Evolutionary conservation across 2,329 filamentous ascomycete genomes (phyloP).

Genomic region (Ophiostoma himal-ulmi): DNA sequence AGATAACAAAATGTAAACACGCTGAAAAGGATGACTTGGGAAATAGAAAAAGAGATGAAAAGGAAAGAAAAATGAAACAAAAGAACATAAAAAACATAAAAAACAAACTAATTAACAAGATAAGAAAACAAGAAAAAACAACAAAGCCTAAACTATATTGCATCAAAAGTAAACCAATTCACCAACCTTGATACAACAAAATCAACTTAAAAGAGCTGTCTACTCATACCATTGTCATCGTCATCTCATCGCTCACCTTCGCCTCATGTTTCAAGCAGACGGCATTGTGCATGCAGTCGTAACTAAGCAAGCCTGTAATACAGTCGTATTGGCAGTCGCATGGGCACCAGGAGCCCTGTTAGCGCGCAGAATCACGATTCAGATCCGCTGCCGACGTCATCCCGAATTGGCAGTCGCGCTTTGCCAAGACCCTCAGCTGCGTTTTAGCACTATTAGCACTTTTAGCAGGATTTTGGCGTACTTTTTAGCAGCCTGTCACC

Average conservation of each 20-base stretch:
- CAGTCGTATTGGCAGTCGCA: neutral
- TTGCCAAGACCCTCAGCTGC: slow-evolving; percentile 17
- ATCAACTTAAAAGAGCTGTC: neutral
- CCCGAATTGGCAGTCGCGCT: slow-evolving; percentile 19
- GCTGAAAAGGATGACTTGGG: too few species aligned
- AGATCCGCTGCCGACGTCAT: slow-evolving; percentile 23
- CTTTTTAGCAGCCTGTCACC: neutral
- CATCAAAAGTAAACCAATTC: too few species aligned
- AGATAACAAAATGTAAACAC: too few species aligned
- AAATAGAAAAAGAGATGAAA: neutral
- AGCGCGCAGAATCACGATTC: slow-evolving; percentile 7
- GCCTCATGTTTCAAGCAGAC: neutral
- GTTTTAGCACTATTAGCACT: neutral
- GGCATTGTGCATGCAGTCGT: neutral
- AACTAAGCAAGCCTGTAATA: neutral
- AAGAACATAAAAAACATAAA: neutral
- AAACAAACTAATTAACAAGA: neutral
- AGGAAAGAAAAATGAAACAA: neutral
- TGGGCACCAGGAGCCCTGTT: neutral
- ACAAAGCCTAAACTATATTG: too few species aligned
- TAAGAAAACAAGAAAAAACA: neutral
- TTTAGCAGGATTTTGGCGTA: neutral
- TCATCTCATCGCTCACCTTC: neutral
- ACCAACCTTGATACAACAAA: neutral
- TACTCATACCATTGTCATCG: neutral